Conservation (phyloP, 495 filamentous ascomycete genomes). For the Neurospora sublineolata region DNA sequence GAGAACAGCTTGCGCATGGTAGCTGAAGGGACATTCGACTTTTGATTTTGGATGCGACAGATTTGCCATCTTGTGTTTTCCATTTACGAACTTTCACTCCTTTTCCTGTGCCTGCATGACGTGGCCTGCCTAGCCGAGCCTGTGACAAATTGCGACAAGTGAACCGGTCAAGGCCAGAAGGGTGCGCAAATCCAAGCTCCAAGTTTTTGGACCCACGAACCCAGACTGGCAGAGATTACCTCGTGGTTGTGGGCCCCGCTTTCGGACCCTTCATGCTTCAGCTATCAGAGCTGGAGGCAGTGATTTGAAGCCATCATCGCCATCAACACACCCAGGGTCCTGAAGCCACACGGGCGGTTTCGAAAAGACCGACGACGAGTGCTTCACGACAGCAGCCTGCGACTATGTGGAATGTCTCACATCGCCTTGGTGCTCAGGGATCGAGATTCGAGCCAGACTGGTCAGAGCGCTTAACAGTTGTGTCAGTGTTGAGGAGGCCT, state of each 20-base stretch:
- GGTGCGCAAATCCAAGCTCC: neutral
- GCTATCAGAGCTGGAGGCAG: neutral
- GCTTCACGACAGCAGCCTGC: neutral
- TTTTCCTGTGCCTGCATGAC: neutral
- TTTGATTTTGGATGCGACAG: neutral
- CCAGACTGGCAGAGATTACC: neutral
- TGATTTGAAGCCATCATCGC: neutral
- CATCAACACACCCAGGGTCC: neutral
- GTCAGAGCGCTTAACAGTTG: neutral
- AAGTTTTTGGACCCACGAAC: neutral
- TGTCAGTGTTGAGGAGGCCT: neutral
- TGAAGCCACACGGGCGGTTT: constrained; percentile 5
- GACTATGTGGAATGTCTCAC: neutral
- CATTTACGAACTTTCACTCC: neutral
- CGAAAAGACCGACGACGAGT: neutral
- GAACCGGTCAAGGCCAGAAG: neutral
- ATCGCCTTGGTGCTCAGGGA: neutral
- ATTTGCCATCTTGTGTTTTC: neutral
- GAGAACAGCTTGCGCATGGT: neutral
- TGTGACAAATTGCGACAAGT: neutral
- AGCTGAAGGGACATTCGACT: neutral
- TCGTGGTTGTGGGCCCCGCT: neutral
- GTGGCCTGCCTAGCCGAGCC: neutral
- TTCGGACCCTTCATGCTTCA: neutral
- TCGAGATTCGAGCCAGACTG: neutral